Evolutionary conservation across 129 eudicot species (phyloP), one percentile per base, ranked within the genome.

Genomic region (Lonicera japonica): DNA sequence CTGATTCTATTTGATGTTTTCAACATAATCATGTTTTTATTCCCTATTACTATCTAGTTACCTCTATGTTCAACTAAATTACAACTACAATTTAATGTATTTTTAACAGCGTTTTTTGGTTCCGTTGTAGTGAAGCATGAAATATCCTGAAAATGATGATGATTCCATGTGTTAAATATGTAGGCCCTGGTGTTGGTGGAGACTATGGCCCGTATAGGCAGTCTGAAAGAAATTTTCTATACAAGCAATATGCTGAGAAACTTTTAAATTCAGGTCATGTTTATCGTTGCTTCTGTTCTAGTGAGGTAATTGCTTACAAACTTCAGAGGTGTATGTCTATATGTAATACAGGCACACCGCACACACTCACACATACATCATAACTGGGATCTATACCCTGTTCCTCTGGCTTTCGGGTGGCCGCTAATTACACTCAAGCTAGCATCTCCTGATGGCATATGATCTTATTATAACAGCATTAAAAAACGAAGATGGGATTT

Each of bases 271-370:
- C 94, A 36, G 95, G 95, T 63, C 85, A 87, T 56, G 97, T 76
- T 63, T 91, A 91, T 69, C 86, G 86, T 13, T 91, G 97, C 83
- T 91, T 91, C 68, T 91, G 97, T 82, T 87, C 97, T 12, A 84
- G 53, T 59, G 86, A 91, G 90, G 97, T 84, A 65, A 53, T 41
- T 23, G 40, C 66, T 57, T 17, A 15, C 50, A n/a, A 56, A 2
- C 59, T 63, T 8, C 6, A 24, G 20, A 25, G 21, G 12, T 7
- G 4, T 61, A 19, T 46, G 15, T 29, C 4, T 29, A 29, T 29
- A 43, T 43, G 50, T 43, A 43, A 10, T 43, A 43, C 50, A 11
- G 13, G 50, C 50, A 43, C 50, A 43, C n/a, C n/a, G n/a, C n/a
- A n/a, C n/a, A n/a, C n/a, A n/a, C n/a, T n/a, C 50, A 43, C 2